These are phyloP conservation scores for Daldinia vernicosa DNA, from an alignment of 495 filamentous ascomycete genomes.

Conservation along the genomic window DNA sequence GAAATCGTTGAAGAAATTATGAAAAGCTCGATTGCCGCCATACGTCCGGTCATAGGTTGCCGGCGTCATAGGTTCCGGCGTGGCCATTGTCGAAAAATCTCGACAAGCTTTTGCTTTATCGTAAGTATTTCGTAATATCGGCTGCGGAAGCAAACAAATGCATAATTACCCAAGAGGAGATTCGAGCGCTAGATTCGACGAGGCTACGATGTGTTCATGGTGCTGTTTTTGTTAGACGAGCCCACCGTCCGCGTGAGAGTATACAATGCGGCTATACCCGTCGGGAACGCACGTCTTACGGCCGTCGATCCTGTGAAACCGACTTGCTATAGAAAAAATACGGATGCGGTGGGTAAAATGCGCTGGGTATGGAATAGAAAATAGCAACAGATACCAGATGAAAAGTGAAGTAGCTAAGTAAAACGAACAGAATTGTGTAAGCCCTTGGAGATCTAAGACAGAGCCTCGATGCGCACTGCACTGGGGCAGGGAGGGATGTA, in stretches of 20 bases:
- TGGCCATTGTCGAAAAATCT: conserved; percentile 36
- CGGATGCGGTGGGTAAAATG: background rate
- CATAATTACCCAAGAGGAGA: conserved; percentile 7
- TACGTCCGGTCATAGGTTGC: conserved; percentile 48
- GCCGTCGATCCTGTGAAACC: background rate
- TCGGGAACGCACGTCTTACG: background rate
- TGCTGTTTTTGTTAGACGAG: background rate
- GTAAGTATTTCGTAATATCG: conserved; percentile 5
- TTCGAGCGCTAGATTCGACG: conserved; percentile 2
- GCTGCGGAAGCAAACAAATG: background rate
- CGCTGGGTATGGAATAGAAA: background rate
- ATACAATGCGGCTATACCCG: background rate
- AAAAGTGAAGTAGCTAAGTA: background rate
- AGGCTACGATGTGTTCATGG: conserved; percentile 16
- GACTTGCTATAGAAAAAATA: background rate
- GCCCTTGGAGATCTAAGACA: background rate
- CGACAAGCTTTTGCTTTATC: background rate
- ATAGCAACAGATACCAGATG: background rate
- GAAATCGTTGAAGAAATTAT: conserved; percentile 67
- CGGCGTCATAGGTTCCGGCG: conserved; percentile 50
- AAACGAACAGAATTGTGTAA: conserved; percentile 1
- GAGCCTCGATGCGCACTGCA: conserved; percentile 27
- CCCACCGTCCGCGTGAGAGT: background rate
- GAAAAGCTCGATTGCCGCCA: conserved; percentile 66
- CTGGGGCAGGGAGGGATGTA: conserved; percentile 22